phyloP scores from a whole-genome alignment of 2,329 filamentous ascomycete genomes.

The Sporothrix brunneoviolacea region DNA sequence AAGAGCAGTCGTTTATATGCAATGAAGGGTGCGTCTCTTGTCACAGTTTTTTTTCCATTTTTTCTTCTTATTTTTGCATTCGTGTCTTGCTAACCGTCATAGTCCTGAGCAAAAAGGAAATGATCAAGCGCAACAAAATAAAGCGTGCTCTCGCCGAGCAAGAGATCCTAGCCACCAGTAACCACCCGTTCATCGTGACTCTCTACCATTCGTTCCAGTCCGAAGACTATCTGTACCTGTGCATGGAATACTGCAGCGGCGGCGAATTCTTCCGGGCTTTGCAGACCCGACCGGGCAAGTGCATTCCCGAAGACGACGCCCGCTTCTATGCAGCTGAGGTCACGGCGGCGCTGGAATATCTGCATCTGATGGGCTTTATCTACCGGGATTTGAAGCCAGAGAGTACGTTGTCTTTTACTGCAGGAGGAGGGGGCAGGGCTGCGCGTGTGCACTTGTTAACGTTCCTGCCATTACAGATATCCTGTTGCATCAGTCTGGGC shows the following conservation, averaged over 20 bases:
- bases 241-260: slow-evolving; percentile 99
- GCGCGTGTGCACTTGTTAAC: background rate
- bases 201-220: slow-evolving; percentile 99
- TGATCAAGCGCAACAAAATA: slow-evolving; percentile 99
- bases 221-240: slow-evolving; percentile 96
- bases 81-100: background rate
- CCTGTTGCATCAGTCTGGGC: slow-evolving; percentile 94
- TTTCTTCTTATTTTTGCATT: background rate
- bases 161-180: slow-evolving; percentile 96
- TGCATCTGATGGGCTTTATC: slow-evolving; percentile 99
- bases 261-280: slow-evolving; percentile 97
- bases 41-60: background rate
- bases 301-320: slow-evolving; percentile 92
- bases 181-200: slow-evolving; percentile 98
- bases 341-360: slow-evolving; percentile 89
- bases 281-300: slow-evolving; percentile 94
- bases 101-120: slow-evolving; percentile 99
- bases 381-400: slow-evolving; percentile 97
- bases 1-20: slow-evolving; percentile 93
- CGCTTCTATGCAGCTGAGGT: slow-evolving; percentile 97
- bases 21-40: slow-evolving; percentile 75
- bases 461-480: slow-evolving; percentile 59
- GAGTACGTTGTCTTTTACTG: slow-evolving; percentile 47
- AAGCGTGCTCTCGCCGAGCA: slow-evolving; percentile 96
- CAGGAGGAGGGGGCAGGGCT: no score